Evolutionary conservation across 2,329 filamentous ascomycete species (phyloP).

Genomic region (Diplocarpon mali): DNA sequence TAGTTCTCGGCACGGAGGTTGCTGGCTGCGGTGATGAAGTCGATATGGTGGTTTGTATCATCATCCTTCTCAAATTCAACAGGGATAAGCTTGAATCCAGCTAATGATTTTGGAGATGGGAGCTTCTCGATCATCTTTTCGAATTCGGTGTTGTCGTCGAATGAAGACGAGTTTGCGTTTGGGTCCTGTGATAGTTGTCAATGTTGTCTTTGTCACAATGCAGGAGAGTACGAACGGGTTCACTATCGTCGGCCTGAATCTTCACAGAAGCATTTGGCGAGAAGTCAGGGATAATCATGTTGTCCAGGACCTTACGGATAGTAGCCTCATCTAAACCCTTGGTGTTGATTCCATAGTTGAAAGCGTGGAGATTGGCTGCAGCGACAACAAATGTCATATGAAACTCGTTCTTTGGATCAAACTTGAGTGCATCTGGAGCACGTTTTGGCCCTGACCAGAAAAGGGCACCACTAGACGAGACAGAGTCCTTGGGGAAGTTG

Average conservation of each 20-base stretch:
- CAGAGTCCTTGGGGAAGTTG: conserved; percentile 94
- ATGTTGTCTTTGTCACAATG: neutral
- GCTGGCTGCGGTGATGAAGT: conserved; percentile 96
- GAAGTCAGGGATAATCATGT: conserved; percentile 95
- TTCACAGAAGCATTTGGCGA: conserved; percentile 81
- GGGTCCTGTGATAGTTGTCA: conserved; percentile 46
- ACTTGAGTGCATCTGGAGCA: conserved; percentile 82
- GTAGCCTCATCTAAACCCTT: conserved; percentile 58
- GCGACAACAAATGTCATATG: conserved; percentile 84
- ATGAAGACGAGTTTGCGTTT: conserved; percentile 48
- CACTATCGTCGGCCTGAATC: conserved; percentile 92
- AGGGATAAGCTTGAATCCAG: conserved; percentile 78
- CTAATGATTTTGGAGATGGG: conserved; percentile 67
- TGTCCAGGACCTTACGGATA: conserved; percentile 71
- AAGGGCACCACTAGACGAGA: conserved; percentile 73
- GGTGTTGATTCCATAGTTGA: conserved; percentile 96
- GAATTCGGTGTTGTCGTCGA: conserved; percentile 68
- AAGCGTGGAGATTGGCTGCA: conserved; percentile 85
- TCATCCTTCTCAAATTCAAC: conserved; percentile 99
- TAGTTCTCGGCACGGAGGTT: conserved; percentile 97
- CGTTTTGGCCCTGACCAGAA: conserved; percentile 99
- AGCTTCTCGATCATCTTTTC: conserved; percentile 60
- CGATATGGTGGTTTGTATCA: conserved; percentile 94
- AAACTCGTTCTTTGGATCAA: conserved; percentile 72
- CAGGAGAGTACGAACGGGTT: conserved; percentile 47